Percentiles rank a stretch among this genome's conserved stretches.
Evolutionary conservation across 2,329 filamentous ascomycete genomes (phyloP).

Genomic region (Cordyceps pruinosa): DNA sequence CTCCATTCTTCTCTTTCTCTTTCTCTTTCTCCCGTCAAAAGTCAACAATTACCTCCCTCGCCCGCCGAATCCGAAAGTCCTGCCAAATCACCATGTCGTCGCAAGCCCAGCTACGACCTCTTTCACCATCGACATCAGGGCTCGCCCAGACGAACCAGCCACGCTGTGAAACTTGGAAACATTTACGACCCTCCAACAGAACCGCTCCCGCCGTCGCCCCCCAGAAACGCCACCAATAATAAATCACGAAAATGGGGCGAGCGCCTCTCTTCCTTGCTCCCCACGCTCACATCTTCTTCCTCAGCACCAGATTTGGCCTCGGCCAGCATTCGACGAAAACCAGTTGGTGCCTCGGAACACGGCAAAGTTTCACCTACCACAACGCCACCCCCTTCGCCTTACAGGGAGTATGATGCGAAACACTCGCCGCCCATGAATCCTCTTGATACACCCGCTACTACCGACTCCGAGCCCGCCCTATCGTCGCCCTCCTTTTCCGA

Average conservation of each 20-base stretch:
- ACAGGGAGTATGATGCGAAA: slow-evolving; percentile 10
- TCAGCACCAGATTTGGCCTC: slow-evolving; percentile 23
- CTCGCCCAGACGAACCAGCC: background rate
- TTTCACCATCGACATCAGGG: background rate
- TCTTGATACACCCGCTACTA: background rate
- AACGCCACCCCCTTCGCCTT: slow-evolving; percentile 19
- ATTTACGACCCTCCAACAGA: background rate
- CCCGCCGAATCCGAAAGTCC: slow-evolving; percentile 14
- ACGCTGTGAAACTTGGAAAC: background rate
- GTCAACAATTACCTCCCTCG: slow-evolving; percentile 14
- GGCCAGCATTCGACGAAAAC: slow-evolving; percentile 21
- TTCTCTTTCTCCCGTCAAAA: slow-evolving; percentile 28
- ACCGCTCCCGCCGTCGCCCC: slow-evolving; percentile 2
- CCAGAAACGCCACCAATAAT: background rate
- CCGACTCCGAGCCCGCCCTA: background rate
- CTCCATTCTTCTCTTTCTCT: slow-evolving; percentile 27
- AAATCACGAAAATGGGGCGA: slow-evolving; percentile 31
- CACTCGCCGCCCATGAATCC: background rate
- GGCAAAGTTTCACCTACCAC: slow-evolving; percentile 14
- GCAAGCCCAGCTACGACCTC: slow-evolving; percentile 10
- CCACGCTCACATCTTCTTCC: slow-evolving; percentile 30
- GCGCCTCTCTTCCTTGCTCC: slow-evolving; percentile 31
- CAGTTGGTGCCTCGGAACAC: slow-evolving; percentile 17
- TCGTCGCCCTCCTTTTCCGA: slow-evolving; percentile 11
- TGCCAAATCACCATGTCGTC: background rate